Evolutionary conservation across 2,329 filamentous ascomycete genomes (phyloP).

Genomic region (Claviceps cyperi): DNA sequence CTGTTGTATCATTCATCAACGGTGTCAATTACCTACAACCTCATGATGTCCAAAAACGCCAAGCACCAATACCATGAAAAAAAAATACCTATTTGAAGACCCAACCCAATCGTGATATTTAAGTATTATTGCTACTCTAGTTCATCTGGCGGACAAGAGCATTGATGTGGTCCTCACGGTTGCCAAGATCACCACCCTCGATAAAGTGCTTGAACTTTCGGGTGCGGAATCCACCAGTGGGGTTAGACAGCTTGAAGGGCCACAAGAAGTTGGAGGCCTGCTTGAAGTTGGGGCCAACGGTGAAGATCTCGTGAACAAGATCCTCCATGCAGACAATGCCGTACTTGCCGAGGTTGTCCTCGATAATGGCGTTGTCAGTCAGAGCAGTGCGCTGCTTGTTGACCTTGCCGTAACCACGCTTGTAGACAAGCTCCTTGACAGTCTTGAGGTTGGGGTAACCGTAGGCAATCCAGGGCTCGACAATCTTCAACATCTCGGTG

Average conservation of each 20-base stretch:
- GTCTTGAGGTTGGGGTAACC: slow-evolving; percentile 99
- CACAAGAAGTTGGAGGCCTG: slow-evolving; percentile 98
- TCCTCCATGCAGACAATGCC: slow-evolving; percentile 99
- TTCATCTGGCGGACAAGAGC: slow-evolving; percentile 95
- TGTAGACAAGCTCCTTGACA: slow-evolving; percentile 98
- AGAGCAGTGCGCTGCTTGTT: slow-evolving; percentile 95
- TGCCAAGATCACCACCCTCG: slow-evolving; percentile 95
- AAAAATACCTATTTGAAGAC: slow-evolving; percentile 13
- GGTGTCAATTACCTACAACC: slow-evolving; percentile 25
- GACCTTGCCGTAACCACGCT: slow-evolving; percentile 98
- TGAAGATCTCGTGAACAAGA: slow-evolving; percentile 98
- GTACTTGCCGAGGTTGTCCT: slow-evolving; percentile 93
- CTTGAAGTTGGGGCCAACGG: slow-evolving; percentile 99
- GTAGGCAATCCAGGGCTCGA: slow-evolving; percentile 98
- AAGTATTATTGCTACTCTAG: slow-evolving; percentile 33
- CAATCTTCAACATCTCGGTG: slow-evolving; percentile 90
- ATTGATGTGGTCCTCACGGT: slow-evolving; percentile 98
- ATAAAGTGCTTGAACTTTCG: slow-evolving; percentile 99
- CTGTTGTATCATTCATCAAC: slow-evolving; percentile 26
- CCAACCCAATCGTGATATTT: slow-evolving; percentile 12
- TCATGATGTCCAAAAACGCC: slow-evolving; percentile 25
- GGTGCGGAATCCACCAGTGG: slow-evolving; percentile 86
- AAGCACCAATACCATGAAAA: slow-evolving; percentile 20
- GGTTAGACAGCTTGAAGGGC: slow-evolving; percentile 99
- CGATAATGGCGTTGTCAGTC: slow-evolving; percentile 95